Evolutionary conservation across 257 asterid species (phyloP).

Genomic region (Eustoma russellianum): DNA sequence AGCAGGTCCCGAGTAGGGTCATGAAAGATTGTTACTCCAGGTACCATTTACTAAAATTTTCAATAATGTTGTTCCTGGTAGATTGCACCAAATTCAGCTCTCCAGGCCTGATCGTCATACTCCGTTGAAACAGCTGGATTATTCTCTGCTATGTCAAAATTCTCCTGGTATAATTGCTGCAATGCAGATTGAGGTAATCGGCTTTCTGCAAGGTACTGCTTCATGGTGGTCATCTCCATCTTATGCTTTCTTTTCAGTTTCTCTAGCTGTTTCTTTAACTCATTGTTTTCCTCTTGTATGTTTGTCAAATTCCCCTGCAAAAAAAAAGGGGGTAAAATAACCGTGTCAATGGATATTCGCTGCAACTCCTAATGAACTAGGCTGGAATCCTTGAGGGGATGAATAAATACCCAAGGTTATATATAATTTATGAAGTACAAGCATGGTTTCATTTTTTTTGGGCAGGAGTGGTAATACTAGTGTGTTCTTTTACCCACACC

Average conservation of each 20-base stretch:
- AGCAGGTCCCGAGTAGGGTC: constrained; percentile 18
- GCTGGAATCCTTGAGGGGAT: too few species aligned
- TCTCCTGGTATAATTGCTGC: constrained; percentile 44
- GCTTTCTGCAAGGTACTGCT: constrained; percentile 88
- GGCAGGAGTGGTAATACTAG: too few species aligned
- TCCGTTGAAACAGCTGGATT: constrained; percentile 16
- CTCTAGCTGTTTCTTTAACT: constrained; percentile 63
- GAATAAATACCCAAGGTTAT: too few species aligned
- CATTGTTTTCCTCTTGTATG: constrained; percentile 71
- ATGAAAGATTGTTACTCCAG: neutral
- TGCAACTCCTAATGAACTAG: too few species aligned
- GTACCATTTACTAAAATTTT: too few species aligned
- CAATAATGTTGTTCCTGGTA: constrained; percentile 54
- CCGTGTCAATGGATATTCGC: neutral
- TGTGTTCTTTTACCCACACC: too few species aligned
- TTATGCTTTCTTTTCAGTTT: constrained; percentile 85
- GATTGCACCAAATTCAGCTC: constrained; percentile 93
- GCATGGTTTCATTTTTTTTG: too few species aligned
- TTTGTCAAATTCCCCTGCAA: constrained; percentile 49
- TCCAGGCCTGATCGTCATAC: constrained; percentile 93
- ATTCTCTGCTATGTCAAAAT: constrained; percentile 31
- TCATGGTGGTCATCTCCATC: constrained; percentile 95
- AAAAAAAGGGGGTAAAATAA: neutral
- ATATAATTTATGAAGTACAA: too few species aligned
- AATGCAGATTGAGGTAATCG: constrained; percentile 88